Base-by-base conservation (phyloP, 257 asterid species). In the Primulina huaijiensis region DNA sequence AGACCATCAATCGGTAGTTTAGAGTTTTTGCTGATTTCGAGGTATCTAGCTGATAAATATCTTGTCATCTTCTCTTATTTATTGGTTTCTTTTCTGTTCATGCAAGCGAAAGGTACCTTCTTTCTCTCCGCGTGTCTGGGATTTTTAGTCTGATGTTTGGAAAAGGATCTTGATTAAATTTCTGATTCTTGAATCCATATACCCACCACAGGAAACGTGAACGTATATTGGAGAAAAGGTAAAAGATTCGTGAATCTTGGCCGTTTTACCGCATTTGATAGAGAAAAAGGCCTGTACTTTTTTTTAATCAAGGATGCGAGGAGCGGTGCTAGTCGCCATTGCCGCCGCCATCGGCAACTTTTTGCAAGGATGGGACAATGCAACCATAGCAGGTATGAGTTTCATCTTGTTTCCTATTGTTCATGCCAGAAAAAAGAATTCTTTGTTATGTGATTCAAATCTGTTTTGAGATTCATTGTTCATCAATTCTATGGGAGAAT, bases 361-460 rank as follows among this genome's bases (percentile, higher is more conserved):
- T 71, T 75, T 90, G 84, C 99, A 93, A 81, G 99, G 99, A 82
- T 93, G 99, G 97, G 99, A 93, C 53, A 93, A 93, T 79, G 99
- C 99, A n/a, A 88, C 95, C 27, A 94, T 94, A 56, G 99, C 99
- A 80, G 99, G 99, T 93, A 55, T 25, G 12, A 25, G 25, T 64
- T 62, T 30, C 5, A 25, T 68, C 21, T 43, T 0, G 4, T 17
- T 10, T 55, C 46, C 6, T 17, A 7, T 25, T 70, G 5, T 20
- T 23, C 31, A 7, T 40, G 16, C 23, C 16, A 60, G 30, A 40
- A 21, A 21, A 55, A 14, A 0, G 53, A 43, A 25, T n/a, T 19
- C 17, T 14, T 9, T 60, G 35, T 67, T 53, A 4, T 53, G 19
- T 46, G 16, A 37, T 58, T 59, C 34, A 8, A 60, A 21, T 76